Percentiles rank a stretch among this genome's conserved stretches.
phyloP scores from a whole-genome alignment of 1,284 basidiomycete species.

The Paramarasmius palmivorus region DNA sequence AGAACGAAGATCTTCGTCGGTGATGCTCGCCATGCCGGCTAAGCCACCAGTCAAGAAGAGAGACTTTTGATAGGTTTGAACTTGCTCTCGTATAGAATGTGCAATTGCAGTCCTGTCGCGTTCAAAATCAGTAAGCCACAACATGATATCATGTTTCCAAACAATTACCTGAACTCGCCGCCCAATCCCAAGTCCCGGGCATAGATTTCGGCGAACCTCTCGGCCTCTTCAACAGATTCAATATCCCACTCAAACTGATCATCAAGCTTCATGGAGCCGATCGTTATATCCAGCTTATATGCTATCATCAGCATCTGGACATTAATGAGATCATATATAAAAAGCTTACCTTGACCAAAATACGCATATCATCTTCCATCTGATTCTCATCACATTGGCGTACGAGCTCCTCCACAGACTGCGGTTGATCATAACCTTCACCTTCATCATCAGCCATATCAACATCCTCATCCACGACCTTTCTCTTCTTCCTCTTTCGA shows the following conservation, averaged over 20 bases:
- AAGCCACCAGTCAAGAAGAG: conserved; percentile 91
- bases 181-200: conserved; percentile 85
- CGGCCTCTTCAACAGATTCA: conserved; percentile 81
- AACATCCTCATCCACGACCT: conserved; percentile 27
- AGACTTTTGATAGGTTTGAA: conserved; percentile 89
- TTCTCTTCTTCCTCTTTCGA: conserved; percentile 26
- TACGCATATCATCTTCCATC: conserved; percentile 83
- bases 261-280: conserved; percentile 90
- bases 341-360: conserved; percentile 80
- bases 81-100: conserved; percentile 95
- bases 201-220: conserved; percentile 91
- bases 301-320: conserved; percentile 8
- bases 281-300: conserved; percentile 88
- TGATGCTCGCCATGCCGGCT: conserved; percentile 75
- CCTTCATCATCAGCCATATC: conserved; percentile 31
- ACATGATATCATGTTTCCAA: conserved; percentile 3
- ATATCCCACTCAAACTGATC: conserved; percentile 99
- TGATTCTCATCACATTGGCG: conserved; percentile 48
- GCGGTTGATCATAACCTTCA: conserved; percentile 40
- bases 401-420: conserved; percentile 52
- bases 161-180: conserved; percentile 87
- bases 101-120: conserved; percentile 85
- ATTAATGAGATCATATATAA: conserved; percentile 2
- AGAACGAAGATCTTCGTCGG: conserved; percentile 90
- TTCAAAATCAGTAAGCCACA: neutral